Evolutionary conservation across 1,139 yeast species (phyloP), one percentile per base, ranked within the genome.

Genomic region (Debaryomyces psychrophilus): DNA sequence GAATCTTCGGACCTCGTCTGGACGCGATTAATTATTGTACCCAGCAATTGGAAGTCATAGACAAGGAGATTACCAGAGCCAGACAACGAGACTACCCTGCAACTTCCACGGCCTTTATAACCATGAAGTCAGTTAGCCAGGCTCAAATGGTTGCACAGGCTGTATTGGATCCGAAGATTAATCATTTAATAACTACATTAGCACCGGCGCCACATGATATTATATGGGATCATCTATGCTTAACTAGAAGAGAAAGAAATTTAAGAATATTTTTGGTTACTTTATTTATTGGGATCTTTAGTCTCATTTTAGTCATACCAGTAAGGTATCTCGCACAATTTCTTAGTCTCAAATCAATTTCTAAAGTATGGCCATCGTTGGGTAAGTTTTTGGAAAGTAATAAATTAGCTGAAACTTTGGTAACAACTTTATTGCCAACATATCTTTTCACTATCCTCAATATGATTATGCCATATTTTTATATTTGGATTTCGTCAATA

Each of bases 81-180:
- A 71, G 92, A 50, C 67, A 65, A 27, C 71, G 81, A 48, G 85
- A 83, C 50, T 86, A 82, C 54, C 81, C 90, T 0, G 84, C 90
- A 1, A 69, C 76, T 4, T 71, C 78, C 6, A 67, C 74, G 9
- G 96, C 96, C 0, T 89, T 89, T 64, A 81, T 89, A 18, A 89
- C 96, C 1, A 85, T 89, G 93, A 85, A 84, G 51, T 78, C 89
- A 1, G 95, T 88, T 8, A 88, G 95, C 0, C 83, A 85, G 56
- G 96, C 96, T 1, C 97, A 89, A 61, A 82, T 89, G 86, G 83
- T 90, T 7, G 95, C 96, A 0, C 97, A 90, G 61, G 89, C 96
- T 0, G 87, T 88, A 0, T 69, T 89, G 43, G 95, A 90, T 52
- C 96, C 96, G 0, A 77, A 83, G 45, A 85, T 89, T 1, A 79